These are phyloP conservation scores for Bonia amplexicaulis DNA, from an alignment of 176 grass and related monocot genomes.

Conservation along the genomic window DNA sequence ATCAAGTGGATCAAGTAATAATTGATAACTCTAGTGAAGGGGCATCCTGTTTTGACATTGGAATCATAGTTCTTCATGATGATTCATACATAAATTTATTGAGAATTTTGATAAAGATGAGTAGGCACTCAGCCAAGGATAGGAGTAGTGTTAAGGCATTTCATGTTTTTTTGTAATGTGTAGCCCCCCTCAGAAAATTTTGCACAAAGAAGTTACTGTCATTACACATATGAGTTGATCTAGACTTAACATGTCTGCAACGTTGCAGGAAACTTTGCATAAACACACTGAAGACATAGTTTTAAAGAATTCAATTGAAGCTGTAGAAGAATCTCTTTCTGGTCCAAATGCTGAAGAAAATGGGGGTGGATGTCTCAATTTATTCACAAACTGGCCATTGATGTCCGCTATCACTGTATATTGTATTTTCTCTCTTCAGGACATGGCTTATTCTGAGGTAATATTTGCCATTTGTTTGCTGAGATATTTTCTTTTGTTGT, in stretches of 20 bases:
- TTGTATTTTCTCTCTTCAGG: constrained; percentile 91
- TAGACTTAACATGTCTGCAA: not conserved
- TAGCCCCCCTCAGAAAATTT: not conserved
- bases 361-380: constrained; percentile 36
- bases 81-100: not conserved
- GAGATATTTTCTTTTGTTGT: constrained; percentile 9
- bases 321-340: constrained; percentile 39
- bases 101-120: not conserved
- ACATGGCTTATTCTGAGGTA: constrained; percentile 90
- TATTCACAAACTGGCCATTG: constrained; percentile 83
- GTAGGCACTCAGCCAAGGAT: not conserved
- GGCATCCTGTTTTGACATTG: not conserved
- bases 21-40: not conserved
- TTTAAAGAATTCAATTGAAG: constrained; percentile 37
- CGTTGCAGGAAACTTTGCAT: constrained; percentile 82
- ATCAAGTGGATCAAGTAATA: not conserved
- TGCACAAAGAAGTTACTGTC: not conserved
- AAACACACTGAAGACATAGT: constrained; percentile 42
- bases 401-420: constrained; percentile 79
- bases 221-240: not conserved
- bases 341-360: constrained; percentile 39
- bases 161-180: not conserved
- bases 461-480: constrained; percentile 17
- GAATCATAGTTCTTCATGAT: not conserved
- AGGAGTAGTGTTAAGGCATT: not conserved